Percentiles rank a stretch among this genome's conserved stretches.
phyloP scores from a whole-genome alignment of 352 stramenopile genomes.

The Phytophthora capsici region DNA sequence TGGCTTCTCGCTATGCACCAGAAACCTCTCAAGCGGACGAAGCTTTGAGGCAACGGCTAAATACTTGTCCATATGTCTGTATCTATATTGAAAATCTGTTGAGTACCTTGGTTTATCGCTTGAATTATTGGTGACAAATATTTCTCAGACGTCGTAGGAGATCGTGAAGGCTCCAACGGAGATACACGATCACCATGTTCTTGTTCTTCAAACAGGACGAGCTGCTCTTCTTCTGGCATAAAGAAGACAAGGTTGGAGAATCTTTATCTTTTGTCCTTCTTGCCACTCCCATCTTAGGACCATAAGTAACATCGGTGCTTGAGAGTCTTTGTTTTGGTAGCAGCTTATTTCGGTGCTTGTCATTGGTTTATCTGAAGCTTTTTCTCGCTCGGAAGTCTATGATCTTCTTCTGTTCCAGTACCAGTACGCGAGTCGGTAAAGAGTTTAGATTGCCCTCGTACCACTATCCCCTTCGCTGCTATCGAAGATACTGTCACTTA shows the following conservation, averaged over 20 bases:
- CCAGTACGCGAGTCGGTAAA: slow-evolving; percentile 7
- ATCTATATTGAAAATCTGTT: slow-evolving; percentile 38
- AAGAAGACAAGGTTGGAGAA: too few species aligned
- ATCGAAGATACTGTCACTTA: slow-evolving; percentile 79
- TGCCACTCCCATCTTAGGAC: too few species aligned
- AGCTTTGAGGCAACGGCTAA: slow-evolving; percentile 33
- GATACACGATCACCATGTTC: too few species aligned
- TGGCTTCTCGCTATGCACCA: slow-evolving; percentile 83
- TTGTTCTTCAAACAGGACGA: too few species aligned
- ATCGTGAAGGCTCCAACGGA: too few species aligned
- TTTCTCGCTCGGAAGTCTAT: slow-evolving; percentile 27
- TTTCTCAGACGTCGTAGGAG: background rate
- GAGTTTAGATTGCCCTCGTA: too few species aligned
- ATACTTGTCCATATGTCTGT: slow-evolving; percentile 3
- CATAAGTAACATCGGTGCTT: too few species aligned
- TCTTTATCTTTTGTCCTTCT: too few species aligned
- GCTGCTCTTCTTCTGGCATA: too few species aligned
- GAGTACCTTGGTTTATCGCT: slow-evolving; percentile 23
- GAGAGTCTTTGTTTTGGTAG: too few species aligned
- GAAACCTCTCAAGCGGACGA: slow-evolving; percentile 75
- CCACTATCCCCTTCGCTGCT: slow-evolving; percentile 55
- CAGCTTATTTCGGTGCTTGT: too few species aligned
- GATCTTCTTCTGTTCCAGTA: slow-evolving; percentile 4
- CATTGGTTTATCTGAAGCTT: too few species aligned
- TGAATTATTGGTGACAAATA: slow-evolving; percentile 3